Percentiles rank a stretch among this genome's conserved stretches.
Evolutionary conservation across 2,329 filamentous ascomycete genomes (phyloP).

Genomic region (Penicillium palitans): DNA sequence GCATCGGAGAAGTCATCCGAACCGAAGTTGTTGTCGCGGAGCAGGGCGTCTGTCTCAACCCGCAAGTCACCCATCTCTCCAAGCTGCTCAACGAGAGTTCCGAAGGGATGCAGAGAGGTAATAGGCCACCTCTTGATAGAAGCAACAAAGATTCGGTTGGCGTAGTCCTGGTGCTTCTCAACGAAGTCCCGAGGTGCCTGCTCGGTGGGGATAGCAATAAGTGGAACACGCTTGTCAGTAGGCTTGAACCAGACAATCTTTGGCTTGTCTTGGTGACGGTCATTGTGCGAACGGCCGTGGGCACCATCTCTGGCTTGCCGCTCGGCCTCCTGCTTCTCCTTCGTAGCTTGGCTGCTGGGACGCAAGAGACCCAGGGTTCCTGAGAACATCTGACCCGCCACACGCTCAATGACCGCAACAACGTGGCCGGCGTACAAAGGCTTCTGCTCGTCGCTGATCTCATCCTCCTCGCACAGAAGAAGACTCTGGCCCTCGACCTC

Average conservation of each 20-base stretch:
- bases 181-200: slow-evolving; percentile 97
- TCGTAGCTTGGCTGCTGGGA: slow-evolving; percentile 96
- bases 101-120: slow-evolving; percentile 97
- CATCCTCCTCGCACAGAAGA: slow-evolving; percentile 94
- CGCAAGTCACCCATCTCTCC: slow-evolving; percentile 96
- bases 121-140: slow-evolving; percentile 99
- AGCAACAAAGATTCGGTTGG: slow-evolving; percentile 95
- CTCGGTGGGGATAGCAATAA: slow-evolving; percentile 97
- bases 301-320: slow-evolving; percentile 83
- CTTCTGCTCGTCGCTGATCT: slow-evolving; percentile 98
- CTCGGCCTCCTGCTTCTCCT: slow-evolving; percentile 99
- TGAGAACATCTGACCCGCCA: slow-evolving; percentile 98
- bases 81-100: slow-evolving; percentile 93
- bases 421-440: slow-evolving; percentile 95
- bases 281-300: slow-evolving; percentile 70
- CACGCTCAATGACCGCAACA: slow-evolving; percentile 94
- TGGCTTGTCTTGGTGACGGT: slow-evolving; percentile 88
- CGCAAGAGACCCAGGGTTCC: slow-evolving; percentile 90
- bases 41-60: slow-evolving; percentile 94
- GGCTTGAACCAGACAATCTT: slow-evolving; percentile 99
- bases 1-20: slow-evolving; percentile 98
- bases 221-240: slow-evolving; percentile 95
- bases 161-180: slow-evolving; percentile 96
- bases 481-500: slow-evolving; percentile 98
- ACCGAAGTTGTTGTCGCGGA: slow-evolving; percentile 98